Evolutionary conservation across 192 early-diverging fungal species (phyloP).

Genomic region (Rhizophagus prolifer): DNA sequence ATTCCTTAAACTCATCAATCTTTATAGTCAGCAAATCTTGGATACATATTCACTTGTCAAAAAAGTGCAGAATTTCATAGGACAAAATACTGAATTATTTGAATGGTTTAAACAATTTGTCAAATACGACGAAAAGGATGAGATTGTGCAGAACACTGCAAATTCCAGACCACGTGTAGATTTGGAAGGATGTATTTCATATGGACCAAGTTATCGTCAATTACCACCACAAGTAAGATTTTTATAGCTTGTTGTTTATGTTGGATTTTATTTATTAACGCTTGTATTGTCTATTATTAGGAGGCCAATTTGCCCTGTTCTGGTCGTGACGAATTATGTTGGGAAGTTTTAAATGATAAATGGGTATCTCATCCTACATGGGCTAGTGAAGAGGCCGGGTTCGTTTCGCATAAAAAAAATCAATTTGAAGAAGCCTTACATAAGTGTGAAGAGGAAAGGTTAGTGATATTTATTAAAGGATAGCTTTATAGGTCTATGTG

Average conservation of each 20-base stretch:
- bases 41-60: slow-evolving; percentile 83
- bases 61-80: slow-evolving; percentile 81
- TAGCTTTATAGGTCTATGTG: background rate
- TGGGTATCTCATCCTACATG: slow-evolving; percentile 94
- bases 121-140: slow-evolving; percentile 77
- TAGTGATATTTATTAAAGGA: background rate
- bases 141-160: slow-evolving; percentile 62
- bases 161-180: slow-evolving; percentile 64
- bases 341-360: slow-evolving; percentile 95
- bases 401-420: slow-evolving; percentile 89
- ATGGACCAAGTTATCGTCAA: slow-evolving; percentile 74
- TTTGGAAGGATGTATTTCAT: slow-evolving; percentile 53
- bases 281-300: slow-evolving; percentile 30
- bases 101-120: slow-evolving; percentile 92
- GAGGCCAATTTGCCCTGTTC: slow-evolving; percentile 68
- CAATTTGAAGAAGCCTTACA: slow-evolving; percentile 91
- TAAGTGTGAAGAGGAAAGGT: slow-evolving; percentile 95
- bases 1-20: slow-evolving; percentile 92
- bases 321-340: slow-evolving; percentile 88
- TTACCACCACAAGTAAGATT: slow-evolving; percentile 61
- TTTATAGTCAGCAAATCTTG: slow-evolving; percentile 93
- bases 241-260: background rate
- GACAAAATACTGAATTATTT: slow-evolving; percentile 81
- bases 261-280: background rate
- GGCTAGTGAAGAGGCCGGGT: slow-evolving; percentile 87